Evolutionary conservation across 805 yeast genomes (phyloP).

Genomic region (Wickerhamomyces hampshirensis): DNA sequence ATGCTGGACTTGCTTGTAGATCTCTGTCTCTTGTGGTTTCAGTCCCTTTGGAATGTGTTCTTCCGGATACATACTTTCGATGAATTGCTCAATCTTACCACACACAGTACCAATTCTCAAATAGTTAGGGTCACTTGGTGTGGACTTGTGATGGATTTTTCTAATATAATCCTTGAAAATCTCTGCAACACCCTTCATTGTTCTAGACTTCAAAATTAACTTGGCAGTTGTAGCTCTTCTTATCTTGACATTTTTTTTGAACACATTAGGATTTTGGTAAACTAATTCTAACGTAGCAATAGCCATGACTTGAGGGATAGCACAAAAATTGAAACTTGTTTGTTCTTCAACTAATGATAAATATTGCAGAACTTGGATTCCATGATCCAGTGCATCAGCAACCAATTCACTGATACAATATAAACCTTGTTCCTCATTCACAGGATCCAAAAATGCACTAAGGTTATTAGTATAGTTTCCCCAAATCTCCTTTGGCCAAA

Average conservation of each 20-base stretch:
- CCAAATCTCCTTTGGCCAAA: conserved; percentile 97
- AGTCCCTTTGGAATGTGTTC: conserved; percentile 51
- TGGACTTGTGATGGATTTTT: conserved; percentile 71
- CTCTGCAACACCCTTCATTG: conserved; percentile 68
- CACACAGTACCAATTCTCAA: conserved; percentile 77
- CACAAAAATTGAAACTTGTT: conserved; percentile 84
- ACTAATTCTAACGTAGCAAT: conserved; percentile 88
- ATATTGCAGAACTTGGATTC: conserved; percentile 68
- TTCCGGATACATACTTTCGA: conserved; percentile 69
- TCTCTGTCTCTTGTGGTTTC: conserved; percentile 32
- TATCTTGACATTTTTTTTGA: conserved; percentile 74
- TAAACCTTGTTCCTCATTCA: conserved; percentile 50
- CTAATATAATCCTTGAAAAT: conserved; percentile 73
- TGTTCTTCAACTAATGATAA: conserved; percentile 75
- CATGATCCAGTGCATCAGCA: conserved; percentile 73
- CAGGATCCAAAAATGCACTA: conserved; percentile 51
- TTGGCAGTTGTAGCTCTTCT: conserved; percentile 83
- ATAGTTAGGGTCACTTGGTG: conserved; percentile 82
- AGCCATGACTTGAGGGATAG: conserved; percentile 99
- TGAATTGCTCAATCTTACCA: conserved; percentile 84
- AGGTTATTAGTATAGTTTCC: conserved; percentile 64
- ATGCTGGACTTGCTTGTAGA: conserved; percentile 35
- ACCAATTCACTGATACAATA: conserved; percentile 79
- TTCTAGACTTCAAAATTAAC: conserved; percentile 68
- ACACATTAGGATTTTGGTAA: conserved; percentile 72